phyloP scores from a whole-genome alignment of 2,329 filamentous ascomycete genomes.

The Colletotrichum sp. region DNA sequence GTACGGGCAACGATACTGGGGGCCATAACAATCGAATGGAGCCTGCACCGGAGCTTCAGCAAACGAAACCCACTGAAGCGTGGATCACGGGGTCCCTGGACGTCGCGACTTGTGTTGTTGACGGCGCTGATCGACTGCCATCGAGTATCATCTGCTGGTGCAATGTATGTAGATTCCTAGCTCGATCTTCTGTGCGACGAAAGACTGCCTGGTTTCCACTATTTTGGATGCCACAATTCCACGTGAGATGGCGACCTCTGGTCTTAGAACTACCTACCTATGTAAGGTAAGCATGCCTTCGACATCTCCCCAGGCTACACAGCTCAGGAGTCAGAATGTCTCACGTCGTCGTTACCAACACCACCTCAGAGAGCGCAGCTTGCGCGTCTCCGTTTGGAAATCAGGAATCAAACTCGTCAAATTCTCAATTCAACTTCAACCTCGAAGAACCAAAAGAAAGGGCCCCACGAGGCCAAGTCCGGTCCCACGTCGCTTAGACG shows the following conservation, averaged over 20 bases:
- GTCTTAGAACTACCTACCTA: neutral
- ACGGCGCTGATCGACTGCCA: neutral
- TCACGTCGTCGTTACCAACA: neutral
- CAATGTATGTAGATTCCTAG: accelerated
- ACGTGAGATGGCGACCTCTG: neutral
- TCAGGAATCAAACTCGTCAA: neutral
- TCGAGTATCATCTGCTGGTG: neutral
- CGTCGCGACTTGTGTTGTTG: neutral
- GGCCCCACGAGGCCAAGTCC: neutral
- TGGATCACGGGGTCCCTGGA: neutral
- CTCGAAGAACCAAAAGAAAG: neutral
- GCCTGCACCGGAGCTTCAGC: neutral
- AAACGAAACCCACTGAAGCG: neutral
- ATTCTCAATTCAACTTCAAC: neutral
- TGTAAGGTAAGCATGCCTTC: neutral
- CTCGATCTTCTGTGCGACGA: neutral
- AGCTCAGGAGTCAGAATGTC: neutral
- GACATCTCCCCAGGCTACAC: neutral
- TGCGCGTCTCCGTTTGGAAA: neutral
- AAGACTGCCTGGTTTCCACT: accelerated
- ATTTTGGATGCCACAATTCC: neutral
- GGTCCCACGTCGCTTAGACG: neutral
- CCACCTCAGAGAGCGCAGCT: neutral
- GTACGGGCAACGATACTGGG: neutral
- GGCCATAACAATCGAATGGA: neutral